Evolutionary conservation across 208 protist species (phyloP).

Genomic region (Leishmania tarentolae): DNA sequence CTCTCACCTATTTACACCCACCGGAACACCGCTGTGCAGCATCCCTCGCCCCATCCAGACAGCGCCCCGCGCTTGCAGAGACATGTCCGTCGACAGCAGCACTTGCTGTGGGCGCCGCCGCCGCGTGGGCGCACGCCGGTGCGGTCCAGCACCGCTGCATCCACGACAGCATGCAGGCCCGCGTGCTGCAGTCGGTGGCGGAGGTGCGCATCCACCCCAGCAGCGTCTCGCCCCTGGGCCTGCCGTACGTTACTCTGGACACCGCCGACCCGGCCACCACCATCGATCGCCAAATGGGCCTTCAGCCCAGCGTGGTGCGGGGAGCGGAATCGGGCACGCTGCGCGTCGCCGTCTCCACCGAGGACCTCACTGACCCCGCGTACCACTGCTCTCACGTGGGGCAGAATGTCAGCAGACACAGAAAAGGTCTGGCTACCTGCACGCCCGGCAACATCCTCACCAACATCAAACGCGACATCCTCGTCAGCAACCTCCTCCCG

Average conservation of each 20-base stretch:
- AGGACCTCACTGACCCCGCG: slow-evolving; percentile 35
- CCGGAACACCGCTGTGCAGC: no score
- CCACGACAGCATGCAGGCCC: slow-evolving; percentile 15
- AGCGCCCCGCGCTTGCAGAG: background rate
- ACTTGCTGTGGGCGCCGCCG: background rate
- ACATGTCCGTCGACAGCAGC: background rate
- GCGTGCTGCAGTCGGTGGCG: slow-evolving; percentile 27
- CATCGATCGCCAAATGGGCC: background rate
- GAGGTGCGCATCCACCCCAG: background rate
- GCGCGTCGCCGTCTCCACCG: slow-evolving; percentile 40
- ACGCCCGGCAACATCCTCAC: slow-evolving; percentile 37
- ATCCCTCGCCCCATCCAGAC: no score
- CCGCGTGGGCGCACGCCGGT: slow-evolving; percentile 1
- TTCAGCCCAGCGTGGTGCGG: background rate
- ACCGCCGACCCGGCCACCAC: no score
- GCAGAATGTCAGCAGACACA: slow-evolving; percentile 18
- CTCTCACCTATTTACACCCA: no score
- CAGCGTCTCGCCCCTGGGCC: background rate
- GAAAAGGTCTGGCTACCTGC: slow-evolving; percentile 27
- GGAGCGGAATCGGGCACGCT: slow-evolving; percentile 28
- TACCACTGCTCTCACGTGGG: slow-evolving; percentile 46
- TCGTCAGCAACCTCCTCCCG: slow-evolving; percentile 42
- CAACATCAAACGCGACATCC: slow-evolving; percentile 26
- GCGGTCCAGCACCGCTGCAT: slow-evolving; percentile 9
- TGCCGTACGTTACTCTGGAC: slow-evolving; percentile 8